phyloP scores from a whole-genome alignment of 495 filamentous ascomycete species.

The Podospora appendiculata region DNA sequence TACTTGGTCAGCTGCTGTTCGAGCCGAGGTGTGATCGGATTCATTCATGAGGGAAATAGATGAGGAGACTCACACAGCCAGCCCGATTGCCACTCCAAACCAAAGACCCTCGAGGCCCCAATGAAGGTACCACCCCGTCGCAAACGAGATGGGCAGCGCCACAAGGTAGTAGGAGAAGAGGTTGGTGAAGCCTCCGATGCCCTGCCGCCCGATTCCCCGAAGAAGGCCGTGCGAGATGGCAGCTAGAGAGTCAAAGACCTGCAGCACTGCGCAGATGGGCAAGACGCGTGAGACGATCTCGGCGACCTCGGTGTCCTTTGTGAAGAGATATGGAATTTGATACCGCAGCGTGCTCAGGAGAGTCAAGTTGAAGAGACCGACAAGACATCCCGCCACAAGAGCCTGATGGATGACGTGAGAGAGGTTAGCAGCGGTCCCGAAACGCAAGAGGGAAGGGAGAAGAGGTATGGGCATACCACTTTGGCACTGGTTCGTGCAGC shows the following conservation, averaged over 20 bases:
- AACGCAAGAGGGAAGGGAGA: too few species aligned
- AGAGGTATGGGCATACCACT: slow-evolving; percentile 21
- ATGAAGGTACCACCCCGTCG: slow-evolving; percentile 55
- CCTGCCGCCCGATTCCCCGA: slow-evolving; percentile 67
- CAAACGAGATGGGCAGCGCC: slow-evolving; percentile 70
- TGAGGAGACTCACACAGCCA: slow-evolving; percentile 33
- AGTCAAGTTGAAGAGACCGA: slow-evolving; percentile 64
- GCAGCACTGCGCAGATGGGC: slow-evolving; percentile 68
- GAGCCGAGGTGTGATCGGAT: not conserved
- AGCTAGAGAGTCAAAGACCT: slow-evolving; percentile 70
- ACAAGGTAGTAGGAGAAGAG: slow-evolving; percentile 72
- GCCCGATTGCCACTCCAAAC: slow-evolving; percentile 58
- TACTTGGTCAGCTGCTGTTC: not conserved
- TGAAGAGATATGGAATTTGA: slow-evolving; percentile 65
- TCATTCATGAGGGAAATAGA: not conserved
- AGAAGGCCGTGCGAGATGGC: slow-evolving; percentile 68
- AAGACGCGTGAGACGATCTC: slow-evolving; percentile 57
- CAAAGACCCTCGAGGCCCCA: slow-evolving; percentile 69
- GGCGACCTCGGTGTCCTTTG: slow-evolving; percentile 64
- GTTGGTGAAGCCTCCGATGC: slow-evolving; percentile 70
- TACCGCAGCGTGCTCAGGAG: slow-evolving; percentile 45
- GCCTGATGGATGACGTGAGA: not conserved
- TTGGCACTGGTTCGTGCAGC: slow-evolving; percentile 56
- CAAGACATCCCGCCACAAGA: slow-evolving; percentile 28
- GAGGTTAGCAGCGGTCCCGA: too few species aligned